Evolutionary conservation across 1,284 basidiomycete species (phyloP), one percentile per base, ranked within the genome.

Genomic region (Apiotrichum akiyoshidainum): DNA sequence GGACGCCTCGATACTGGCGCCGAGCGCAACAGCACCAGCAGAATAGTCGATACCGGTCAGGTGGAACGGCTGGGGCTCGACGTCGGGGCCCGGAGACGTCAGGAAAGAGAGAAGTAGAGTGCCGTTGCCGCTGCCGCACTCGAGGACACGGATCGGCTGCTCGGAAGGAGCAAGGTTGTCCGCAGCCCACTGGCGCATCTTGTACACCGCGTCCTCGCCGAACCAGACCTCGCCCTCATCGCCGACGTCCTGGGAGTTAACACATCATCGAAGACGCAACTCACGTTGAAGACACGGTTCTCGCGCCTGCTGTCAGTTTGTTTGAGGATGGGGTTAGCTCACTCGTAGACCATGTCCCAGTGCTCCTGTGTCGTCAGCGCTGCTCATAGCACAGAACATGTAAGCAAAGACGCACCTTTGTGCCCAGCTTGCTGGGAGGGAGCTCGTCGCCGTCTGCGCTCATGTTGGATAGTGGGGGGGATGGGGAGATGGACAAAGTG

Each of bases 11-110:
- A 78, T 68, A 31, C 65, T 64, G 21, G 54, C 41, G 1, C 74
- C 70, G 2, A 78, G 66, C 16, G 58, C 52, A 12, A 66, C 64
- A 1, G 75, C 71, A 16, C 61, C 60, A 5, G 63, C 59, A 2
- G 72, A 76, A 60, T 78, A 78, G 64, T 78, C 77, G 54, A 77
- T 76, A 11, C 77, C 77, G 0, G 76, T 78, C 31, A 78, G 62
- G 55, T 72, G 66, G 54, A 63, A 71, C n/a, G 52, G 14, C 46
- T 70, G 69, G 8, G 67, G 65, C 14, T 46, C 50, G 1, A 54
- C 45, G 16, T 58, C 57, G 3, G 60, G 51, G 7, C 55, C 56
- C 0, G 71, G 68, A 13, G 71, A 71, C n/a, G 69, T 72, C 37
- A 75, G 71, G 61, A 74, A 77, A 34, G 76, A 77, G 17, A 78